These are phyloP conservation scores for Collybia sordida DNA, from an alignment of 768 basidiomycete species.

Conservation along the genomic window DNA sequence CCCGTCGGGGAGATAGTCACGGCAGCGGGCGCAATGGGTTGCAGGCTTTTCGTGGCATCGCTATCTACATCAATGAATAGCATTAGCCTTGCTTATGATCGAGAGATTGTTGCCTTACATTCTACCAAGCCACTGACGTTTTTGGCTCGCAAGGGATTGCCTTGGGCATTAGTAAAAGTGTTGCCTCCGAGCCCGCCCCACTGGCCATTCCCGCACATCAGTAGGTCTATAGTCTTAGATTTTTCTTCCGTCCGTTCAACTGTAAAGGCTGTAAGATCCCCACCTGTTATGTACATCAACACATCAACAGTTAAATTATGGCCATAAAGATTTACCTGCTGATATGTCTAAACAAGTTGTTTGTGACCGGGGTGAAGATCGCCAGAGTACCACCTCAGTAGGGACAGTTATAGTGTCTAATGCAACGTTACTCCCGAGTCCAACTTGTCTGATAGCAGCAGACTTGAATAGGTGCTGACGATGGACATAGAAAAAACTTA, in stretches of 20 bases:
- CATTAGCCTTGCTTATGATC: constrained; percentile 4
- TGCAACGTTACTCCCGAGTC: constrained; percentile 63
- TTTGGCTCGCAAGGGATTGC: constrained; percentile 70
- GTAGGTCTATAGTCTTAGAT: constrained; percentile 40
- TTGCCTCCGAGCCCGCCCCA: constrained; percentile 77
- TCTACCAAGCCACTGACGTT: constrained; percentile 82
- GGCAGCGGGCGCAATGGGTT: constrained; percentile 60
- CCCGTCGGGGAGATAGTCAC: constrained; percentile 73
- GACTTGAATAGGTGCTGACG: neutral
- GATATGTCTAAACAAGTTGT: constrained; percentile 65
- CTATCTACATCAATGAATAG: constrained; percentile 51
- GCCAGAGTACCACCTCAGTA: constrained; percentile 80
- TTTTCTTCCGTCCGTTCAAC: constrained; percentile 48
- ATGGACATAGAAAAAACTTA: constrained; percentile 25
- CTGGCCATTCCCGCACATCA: constrained; percentile 84
- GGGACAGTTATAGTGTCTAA: constrained; percentile 76
- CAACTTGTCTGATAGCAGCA: constrained; percentile 65
- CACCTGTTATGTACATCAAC: constrained; percentile 40
- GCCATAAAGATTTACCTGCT: constrained; percentile 44
- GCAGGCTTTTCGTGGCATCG: constrained; percentile 56
- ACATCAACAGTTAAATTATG: neutral
- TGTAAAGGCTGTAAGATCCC: constrained; percentile 76
- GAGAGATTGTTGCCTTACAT: constrained; percentile 52
- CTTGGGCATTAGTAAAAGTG: constrained; percentile 67
- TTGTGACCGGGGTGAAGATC: constrained; percentile 44